Base-by-base conservation (phyloP, 805 yeast genomes). In the Wickerhamiella vanderwaltii region DNA sequence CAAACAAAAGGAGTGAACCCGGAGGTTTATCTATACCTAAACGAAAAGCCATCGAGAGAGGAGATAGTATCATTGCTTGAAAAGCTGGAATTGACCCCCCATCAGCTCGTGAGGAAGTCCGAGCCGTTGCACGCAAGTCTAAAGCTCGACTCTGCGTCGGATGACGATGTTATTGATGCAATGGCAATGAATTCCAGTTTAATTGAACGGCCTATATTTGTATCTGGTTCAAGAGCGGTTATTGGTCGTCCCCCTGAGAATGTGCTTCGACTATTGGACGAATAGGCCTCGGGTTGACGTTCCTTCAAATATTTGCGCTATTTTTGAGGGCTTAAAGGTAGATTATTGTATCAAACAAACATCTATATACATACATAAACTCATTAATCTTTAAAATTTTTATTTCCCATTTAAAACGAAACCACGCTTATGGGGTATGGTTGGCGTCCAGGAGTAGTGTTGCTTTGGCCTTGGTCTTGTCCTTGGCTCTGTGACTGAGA, bases 361-460 rank as follows among this genome's bases (percentile, higher is more conserved):
- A n/a, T n/a, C n/a, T n/a, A n/a, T n/a, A 28, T 28, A 11, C 15
- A 28, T 23, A 7, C 9, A 23, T 23, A 23, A 23, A 23, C 26
- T 23, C 26, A 7, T 23, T 7, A 23, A n/a, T n/a, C n/a, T 23
- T 23, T 29, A 29, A n/a, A 23, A 23, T 26, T 16, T 35, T 5
- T 7, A 35, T 24, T 13, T 34, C 17, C 13, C 7, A 15, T 22
- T 34, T 34, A 35, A 16, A 35, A 35, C 5, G 39, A 35, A 12
- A 35, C 30, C 9, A 35, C 39, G 13, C 39, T 35, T 12, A 35
- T 35, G 9, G 39, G 39, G 30, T 35, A 35, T n/a, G 16, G n/a
- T 24, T 35, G 39, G 3, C 39, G 19, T 12, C 30, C 23, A 3
- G 20, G 20, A 4, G 39, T 19, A 17, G n/a, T 35, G 22, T 25